Evolutionary conservation across 257 asterid genomes (phyloP).

Genomic region (Solanum corneliomulleri): DNA sequence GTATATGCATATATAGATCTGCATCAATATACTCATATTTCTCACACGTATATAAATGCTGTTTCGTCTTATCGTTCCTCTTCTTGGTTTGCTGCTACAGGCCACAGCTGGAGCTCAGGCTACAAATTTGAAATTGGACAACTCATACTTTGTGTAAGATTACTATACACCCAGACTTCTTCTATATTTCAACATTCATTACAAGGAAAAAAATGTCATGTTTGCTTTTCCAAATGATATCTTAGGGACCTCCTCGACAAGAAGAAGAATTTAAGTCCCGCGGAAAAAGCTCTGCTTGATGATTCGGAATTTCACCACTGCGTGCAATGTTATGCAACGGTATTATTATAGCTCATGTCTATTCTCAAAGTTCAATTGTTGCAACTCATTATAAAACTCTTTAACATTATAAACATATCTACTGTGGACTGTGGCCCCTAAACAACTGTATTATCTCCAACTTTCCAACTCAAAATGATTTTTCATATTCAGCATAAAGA

Average conservation of each 20-base stretch:
- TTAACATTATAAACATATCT: background rate
- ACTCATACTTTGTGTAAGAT: slow-evolving; percentile 62
- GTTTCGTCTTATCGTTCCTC: background rate
- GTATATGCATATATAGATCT: slow-evolving; percentile 16
- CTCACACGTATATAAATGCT: background rate
- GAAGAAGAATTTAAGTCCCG: slow-evolving; percentile 44
- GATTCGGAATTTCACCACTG: slow-evolving; percentile 34
- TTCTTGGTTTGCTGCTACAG: slow-evolving; percentile 15
- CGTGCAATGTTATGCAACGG: slow-evolving; percentile 55
- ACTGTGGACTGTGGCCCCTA: background rate
- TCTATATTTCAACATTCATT: background rate
- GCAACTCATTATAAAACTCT: background rate
- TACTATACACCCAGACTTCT: background rate
- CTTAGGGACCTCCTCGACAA: slow-evolving; percentile 39
- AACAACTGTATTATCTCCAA: background rate
- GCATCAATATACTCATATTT: background rate
- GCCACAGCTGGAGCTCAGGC: slow-evolving; percentile 67
- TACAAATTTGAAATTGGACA: slow-evolving; percentile 65
- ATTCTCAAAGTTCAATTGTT: background rate
- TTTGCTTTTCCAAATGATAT: background rate
- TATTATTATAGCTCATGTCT: background rate
- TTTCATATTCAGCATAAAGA: slow-evolving; percentile 26
- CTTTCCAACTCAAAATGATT: background rate
- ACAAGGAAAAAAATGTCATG: background rate
- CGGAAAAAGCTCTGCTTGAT: slow-evolving; percentile 52